phyloP scores from a whole-genome alignment of 495 filamentous ascomycete species.

The Penicilliopsis zonata region DNA sequence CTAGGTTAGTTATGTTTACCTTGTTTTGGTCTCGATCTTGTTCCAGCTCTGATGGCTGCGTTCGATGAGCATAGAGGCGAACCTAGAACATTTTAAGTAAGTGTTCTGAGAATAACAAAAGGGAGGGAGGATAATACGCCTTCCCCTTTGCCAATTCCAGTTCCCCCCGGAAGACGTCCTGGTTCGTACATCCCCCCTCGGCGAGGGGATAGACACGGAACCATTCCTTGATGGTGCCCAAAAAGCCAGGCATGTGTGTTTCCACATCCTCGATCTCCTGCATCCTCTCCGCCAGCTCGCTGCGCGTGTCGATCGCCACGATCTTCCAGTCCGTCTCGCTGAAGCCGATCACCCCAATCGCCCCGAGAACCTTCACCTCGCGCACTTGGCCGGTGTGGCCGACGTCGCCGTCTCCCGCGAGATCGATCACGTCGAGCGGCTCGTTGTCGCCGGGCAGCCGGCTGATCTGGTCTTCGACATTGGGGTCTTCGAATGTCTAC shows the following conservation, averaged over 20 bases:
- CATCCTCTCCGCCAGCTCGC: conserved; percentile 73
- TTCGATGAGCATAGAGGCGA: background rate
- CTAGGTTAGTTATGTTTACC: no score
- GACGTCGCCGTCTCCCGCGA: conserved; percentile 78
- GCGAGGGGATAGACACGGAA: conserved; percentile 85
- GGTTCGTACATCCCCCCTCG: background rate
- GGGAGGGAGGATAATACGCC: background rate
- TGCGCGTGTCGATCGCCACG: conserved; percentile 82
- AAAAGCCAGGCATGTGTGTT: conserved; percentile 73
- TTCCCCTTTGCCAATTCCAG: background rate
- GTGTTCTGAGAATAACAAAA: background rate
- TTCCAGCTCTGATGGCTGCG: background rate
- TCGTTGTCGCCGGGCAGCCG: conserved; percentile 90
- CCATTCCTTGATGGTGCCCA: conserved; percentile 87
- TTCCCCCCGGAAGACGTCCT: background rate
- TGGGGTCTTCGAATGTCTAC: conserved; percentile 1
- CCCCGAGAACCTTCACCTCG: conserved; percentile 82
- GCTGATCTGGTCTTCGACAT: conserved; percentile 58
- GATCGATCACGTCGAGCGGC: conserved; percentile 85
- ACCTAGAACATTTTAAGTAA: background rate
- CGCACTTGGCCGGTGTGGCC: conserved; percentile 73
- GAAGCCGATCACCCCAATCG: conserved; percentile 85
- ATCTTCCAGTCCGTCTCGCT: conserved; percentile 95
- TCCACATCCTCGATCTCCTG: conserved; percentile 90
- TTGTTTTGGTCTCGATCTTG: background rate